phyloP scores from a whole-genome alignment of 2,329 filamentous ascomycete species.

The Aureobasidium pullulans region DNA sequence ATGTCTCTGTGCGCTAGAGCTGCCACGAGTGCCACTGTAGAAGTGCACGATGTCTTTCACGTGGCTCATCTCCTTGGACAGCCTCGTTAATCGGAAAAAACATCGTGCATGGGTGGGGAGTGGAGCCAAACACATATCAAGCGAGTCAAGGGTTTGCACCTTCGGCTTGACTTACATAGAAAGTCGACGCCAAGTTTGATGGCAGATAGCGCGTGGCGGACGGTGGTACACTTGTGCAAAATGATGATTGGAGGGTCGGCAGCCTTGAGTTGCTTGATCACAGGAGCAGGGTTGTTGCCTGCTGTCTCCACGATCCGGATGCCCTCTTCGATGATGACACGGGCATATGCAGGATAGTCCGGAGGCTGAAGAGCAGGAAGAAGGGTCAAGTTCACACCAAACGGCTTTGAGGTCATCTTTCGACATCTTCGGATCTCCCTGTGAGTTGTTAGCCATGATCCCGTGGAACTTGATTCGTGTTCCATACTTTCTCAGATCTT shows the following conservation, averaged over 20 bases:
- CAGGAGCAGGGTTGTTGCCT: constrained; percentile 80
- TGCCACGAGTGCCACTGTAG: too few relatives aligned
- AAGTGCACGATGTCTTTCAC: too few relatives aligned
- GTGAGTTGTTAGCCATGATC: neutral
- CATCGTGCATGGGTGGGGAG: too few relatives aligned
- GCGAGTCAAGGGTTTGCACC: too few relatives aligned
- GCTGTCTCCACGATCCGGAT: constrained; percentile 88
- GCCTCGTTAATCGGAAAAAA: too few relatives aligned
- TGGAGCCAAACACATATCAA: too few relatives aligned
- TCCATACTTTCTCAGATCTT: constrained; percentile 66
- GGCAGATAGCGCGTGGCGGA: constrained; percentile 84
- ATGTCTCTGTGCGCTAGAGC: too few relatives aligned
- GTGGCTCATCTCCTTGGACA: too few relatives aligned
- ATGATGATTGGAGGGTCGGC: constrained; percentile 60
- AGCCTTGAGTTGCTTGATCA: constrained; percentile 82
- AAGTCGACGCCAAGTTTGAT: constrained; percentile 95
- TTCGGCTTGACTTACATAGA: constrained; percentile 45
- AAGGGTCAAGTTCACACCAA: constrained; percentile 92
- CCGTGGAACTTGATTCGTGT: neutral
- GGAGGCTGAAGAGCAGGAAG: constrained; percentile 84
- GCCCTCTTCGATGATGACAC: constrained; percentile 88
- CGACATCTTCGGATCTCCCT: constrained; percentile 79
- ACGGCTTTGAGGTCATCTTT: constrained; percentile 68
- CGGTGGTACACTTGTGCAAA: constrained; percentile 96
- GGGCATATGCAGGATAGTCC: constrained; percentile 86